Evolutionary conservation across 306 rosid species (phyloP), one percentile per base, ranked within the genome.

Genomic region (Ormosia semicastrata): DNA sequence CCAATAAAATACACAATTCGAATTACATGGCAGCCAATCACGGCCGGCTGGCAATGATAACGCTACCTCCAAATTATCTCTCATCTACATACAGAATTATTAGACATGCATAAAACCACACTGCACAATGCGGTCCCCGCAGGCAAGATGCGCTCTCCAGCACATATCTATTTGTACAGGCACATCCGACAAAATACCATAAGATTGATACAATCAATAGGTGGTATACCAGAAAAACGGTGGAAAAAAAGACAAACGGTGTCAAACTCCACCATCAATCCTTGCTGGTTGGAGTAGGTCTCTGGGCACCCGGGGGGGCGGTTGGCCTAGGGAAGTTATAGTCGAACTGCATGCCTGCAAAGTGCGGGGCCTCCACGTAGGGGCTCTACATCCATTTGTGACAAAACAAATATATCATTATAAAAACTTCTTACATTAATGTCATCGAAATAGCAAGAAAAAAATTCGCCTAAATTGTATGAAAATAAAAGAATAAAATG

Each of bases 221-320:
- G 72, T 60, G 49, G 49, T 77, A 59, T 71, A 75, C 62, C 46
- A 13, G 37, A 67, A 77, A 53, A 72, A 33, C 39, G 40, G 40
- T 0, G 40, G 40, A 18, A 4, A 37, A 18, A 32, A 50, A 11
- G 66, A 13, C 67, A 75, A 68, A 24, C 33, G 7, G 70, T 37
- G 24, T 53, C 44, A 75, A 44, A 69, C 49, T 60, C 82, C 71
- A 58, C 56, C 34, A 64, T 91, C 88, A 87, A 75, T 92, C 92
- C 82, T 88, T 88, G 88, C 87, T 85, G 30, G 82, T 73, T 46
- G 91, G 74, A n/a, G n/a, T n/a, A 53, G 90, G 87, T 90, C 98
- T 92, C 81, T 87, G 97, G 53, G 95, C 99, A 78, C 99, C 99
- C 2, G 98, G 97, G 14, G 99, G 99, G n/a, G 97, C 90, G 2